These are phyloP conservation scores for Phytopythium montanum DNA, from an alignment of 352 stramenopile species.

Conservation along the genomic window DNA sequence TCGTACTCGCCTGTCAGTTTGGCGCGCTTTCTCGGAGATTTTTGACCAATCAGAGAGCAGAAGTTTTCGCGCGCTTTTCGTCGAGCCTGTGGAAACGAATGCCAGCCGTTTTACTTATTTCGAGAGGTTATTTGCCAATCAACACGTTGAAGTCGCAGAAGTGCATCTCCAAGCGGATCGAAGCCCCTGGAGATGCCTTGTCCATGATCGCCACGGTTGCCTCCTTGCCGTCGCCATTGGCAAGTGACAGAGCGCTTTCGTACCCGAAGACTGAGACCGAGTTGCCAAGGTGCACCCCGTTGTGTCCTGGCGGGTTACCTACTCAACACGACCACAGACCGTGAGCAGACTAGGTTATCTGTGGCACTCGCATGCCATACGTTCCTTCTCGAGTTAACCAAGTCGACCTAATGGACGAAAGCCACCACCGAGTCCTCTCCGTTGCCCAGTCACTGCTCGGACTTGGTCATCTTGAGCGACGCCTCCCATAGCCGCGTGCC, in stretches of 20 bases:
- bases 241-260: neutral
- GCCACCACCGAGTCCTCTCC: too few relatives aligned
- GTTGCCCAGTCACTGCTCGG: neutral
- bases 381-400: too few relatives aligned
- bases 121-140: too few relatives aligned
- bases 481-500: constrained; percentile 27
- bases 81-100: neutral
- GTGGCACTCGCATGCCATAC: too few relatives aligned
- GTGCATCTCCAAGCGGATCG: too few relatives aligned
- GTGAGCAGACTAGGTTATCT: too few relatives aligned
- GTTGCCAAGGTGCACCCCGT: neutral
- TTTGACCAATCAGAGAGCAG: constrained; percentile 2
- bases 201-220: neutral
- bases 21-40: neutral
- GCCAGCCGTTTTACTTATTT: neutral
- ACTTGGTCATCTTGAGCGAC: constrained; percentile 17
- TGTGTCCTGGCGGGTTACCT: neutral
- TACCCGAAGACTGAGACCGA: neutral
- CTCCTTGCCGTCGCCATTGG: neutral
- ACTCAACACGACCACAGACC: too few relatives aligned
- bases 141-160: too few relatives aligned
- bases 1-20: neutral
- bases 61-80: neutral
- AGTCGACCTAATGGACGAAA: too few relatives aligned
- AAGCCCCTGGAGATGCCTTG: neutral